phyloP scores from a whole-genome alignment of 345 rosid genomes.

The Camelina hispida region DNA sequence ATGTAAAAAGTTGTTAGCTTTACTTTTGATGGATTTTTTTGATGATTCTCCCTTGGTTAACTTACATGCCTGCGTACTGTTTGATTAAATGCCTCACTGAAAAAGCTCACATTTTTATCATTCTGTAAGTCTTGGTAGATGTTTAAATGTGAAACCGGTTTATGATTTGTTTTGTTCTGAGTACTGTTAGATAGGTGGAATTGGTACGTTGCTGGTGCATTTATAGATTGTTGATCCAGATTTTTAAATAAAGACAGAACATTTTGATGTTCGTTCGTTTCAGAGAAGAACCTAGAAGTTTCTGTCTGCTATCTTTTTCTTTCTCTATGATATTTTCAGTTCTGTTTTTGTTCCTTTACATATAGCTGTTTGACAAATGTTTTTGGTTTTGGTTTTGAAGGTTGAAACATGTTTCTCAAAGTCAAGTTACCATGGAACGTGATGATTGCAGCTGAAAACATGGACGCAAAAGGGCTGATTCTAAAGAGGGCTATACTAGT shows the following conservation, averaged over 20 bases:
- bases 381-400: slow-evolving; percentile 20
- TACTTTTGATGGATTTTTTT: too few relatives aligned
- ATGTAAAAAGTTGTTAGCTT: neutral
- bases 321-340: too few relatives aligned
- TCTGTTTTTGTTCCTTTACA: neutral
- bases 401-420: slow-evolving; percentile 65
- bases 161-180: neutral
- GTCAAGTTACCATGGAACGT: slow-evolving; percentile 82
- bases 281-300: too few relatives aligned
- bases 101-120: slow-evolving; percentile 1
- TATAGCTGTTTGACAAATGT: neutral
- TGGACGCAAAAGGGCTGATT: slow-evolving; percentile 72
- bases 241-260: too few relatives aligned
- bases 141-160: neutral
- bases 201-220: neutral
- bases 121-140: neutral
- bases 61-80: slow-evolving; percentile 5
- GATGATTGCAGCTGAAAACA: slow-evolving; percentile 66
- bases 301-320: too few relatives aligned
- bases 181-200: neutral
- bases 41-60: neutral
- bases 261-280: too few relatives aligned
- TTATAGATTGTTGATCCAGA: neutral
- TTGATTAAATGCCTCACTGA: slow-evolving; percentile 21
- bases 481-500: slow-evolving; percentile 67